Conservation (phyloP, 306 rosid genomes). For the Datisca glomerata region DNA sequence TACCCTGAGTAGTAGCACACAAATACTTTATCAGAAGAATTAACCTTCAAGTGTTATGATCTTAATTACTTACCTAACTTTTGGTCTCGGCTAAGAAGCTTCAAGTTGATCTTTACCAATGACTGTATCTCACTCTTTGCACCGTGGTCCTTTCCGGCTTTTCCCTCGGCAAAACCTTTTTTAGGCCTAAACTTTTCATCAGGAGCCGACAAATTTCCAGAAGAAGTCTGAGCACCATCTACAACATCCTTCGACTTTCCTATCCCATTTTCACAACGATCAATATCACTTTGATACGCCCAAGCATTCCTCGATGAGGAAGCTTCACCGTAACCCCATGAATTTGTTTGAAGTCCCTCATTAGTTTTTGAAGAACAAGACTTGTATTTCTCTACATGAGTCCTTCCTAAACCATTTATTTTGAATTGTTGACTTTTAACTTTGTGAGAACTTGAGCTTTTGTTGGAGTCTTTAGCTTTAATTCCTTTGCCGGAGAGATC, state of each 20-base stretch:
- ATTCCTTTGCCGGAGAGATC: slow-evolving; percentile 16
- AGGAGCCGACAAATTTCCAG: slow-evolving; percentile 7
- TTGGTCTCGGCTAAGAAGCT: slow-evolving; percentile 39
- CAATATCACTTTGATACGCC: slow-evolving; percentile 11
- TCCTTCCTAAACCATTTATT: slow-evolving; percentile 6
- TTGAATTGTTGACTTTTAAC: slow-evolving; percentile 15
- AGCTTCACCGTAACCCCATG: slow-evolving; percentile 17
- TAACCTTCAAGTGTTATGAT: neutral
- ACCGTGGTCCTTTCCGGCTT: slow-evolving; percentile 18
- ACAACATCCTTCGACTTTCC: slow-evolving; percentile 4
- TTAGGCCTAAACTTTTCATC: slow-evolving; percentile 10
- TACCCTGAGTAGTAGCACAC: too few relatives aligned
- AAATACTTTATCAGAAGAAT: neutral
- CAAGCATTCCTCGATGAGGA: slow-evolving; percentile 9
- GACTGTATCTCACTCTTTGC: slow-evolving; percentile 55
- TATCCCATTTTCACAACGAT: slow-evolving; percentile 9
- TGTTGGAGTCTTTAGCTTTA: slow-evolving; percentile 10
- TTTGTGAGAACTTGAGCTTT: slow-evolving; percentile 7
- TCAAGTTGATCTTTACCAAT: slow-evolving; percentile 68
- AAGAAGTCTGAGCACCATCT: slow-evolving; percentile 13
- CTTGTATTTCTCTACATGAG: slow-evolving; percentile 15
- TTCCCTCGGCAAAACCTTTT: slow-evolving; percentile 11
- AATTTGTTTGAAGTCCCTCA: slow-evolving; percentile 11
- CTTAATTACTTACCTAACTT: slow-evolving; percentile 30
- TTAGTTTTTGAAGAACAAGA: slow-evolving; percentile 12